Base-by-base conservation (phyloP, 306 rosid species). In the Coriaria nepalensis region DNA sequence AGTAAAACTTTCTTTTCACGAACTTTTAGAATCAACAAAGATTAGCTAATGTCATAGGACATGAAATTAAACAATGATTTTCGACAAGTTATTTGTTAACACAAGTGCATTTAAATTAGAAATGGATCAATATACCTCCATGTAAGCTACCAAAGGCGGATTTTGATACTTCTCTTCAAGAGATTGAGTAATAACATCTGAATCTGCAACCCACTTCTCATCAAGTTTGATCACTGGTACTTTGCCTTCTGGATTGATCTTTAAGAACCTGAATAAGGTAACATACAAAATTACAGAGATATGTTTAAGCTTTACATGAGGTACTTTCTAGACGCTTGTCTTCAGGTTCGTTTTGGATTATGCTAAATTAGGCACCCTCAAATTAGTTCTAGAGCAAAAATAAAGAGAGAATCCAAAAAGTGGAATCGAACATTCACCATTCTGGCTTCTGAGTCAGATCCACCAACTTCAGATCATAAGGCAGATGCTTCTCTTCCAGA, bases 171-270 rank as follows among this genome's bases (percentile, higher is more conserved):
- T 90, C 64, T 85, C 82, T 71, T 85, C 98, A 59, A 90, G 55
- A 41, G 69, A 49, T 65, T 85, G 82, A 6, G 92, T 61, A 49
- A 90, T 85, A 49, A 79, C 58, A 79, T 90, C 95, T 13, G 98
- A 90, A 73, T 90, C 98, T 7, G 94, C 50, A 53, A 84, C 48
- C 98, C 98, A 90, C 68, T 85, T 75, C 62, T 82, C 95, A 66
- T 79, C 78, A 7, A 90, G 53, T 47, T 79, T 79, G 47, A 81
- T 47, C 40, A 77, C 85, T 35, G 95, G 98, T 71, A 90, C 98
- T 69, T 71, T 90, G 41, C 98, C 94, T 37, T 73, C 79, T 4
- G 87, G 37, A 59, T 68, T 84, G 56, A 85, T 73, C 57, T 73
- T 66, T 52, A 84, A 74, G 60, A 90, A 81, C 98, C 95, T 90